Conservation (phyloP, 1,139 yeast species). For the Kodamaea arcana region DNA sequence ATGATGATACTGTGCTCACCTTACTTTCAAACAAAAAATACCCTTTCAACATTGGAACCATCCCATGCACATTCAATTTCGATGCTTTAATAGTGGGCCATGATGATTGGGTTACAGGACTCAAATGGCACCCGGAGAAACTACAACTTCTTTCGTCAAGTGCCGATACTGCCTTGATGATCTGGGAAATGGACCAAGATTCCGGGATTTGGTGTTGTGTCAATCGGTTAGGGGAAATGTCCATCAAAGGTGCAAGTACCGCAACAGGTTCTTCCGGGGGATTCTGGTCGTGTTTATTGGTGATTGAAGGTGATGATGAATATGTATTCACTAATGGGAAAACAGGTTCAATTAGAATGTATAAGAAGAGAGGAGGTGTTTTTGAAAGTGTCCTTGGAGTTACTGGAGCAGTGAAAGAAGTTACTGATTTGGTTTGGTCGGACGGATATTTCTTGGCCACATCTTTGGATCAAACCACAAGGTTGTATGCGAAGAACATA, state of each 20-base stretch:
- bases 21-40: constrained; percentile 65
- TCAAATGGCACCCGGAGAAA: constrained; percentile 72
- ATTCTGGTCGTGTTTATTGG: constrained; percentile 90
- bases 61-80: constrained; percentile 56
- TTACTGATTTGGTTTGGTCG: constrained; percentile 83
- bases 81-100: constrained; percentile 97
- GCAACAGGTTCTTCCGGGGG: constrained; percentile 99
- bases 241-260: constrained; percentile 94
- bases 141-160: constrained; percentile 74
- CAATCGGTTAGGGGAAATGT: constrained; percentile 81
- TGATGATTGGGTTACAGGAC: constrained; percentile 93
- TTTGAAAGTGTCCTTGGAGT: constrained; percentile 62
- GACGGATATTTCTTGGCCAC: constrained; percentile 74
- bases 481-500: constrained; percentile 57
- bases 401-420: constrained; percentile 72
- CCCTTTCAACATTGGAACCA: constrained; percentile 39
- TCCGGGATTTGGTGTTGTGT: constrained; percentile 91
- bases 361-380: constrained; percentile 39
- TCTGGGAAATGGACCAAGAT: constrained; percentile 87
- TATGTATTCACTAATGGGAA: constrained; percentile 77
- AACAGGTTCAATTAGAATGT: constrained; percentile 88
- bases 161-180: constrained; percentile 90
- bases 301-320: constrained; percentile 39
- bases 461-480: constrained; percentile 87
- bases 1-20: constrained; percentile 52